These are phyloP conservation scores for Arabis hirsuta DNA, from an alignment of 345 rosid genomes.

Conservation along the genomic window DNA sequence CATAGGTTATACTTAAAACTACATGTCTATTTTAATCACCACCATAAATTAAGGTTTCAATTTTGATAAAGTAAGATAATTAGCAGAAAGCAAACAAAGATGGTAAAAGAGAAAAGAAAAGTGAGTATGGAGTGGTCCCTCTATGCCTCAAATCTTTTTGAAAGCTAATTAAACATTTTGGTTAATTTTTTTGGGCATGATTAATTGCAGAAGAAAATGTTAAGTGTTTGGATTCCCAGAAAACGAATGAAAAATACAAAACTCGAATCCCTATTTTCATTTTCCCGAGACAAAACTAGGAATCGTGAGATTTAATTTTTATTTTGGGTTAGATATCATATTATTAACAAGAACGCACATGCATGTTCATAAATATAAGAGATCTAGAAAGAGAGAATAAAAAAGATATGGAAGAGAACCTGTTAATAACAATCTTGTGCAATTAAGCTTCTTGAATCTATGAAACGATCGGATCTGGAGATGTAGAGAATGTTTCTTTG, in stretches of 20 bases:
- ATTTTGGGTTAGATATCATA: not conserved
- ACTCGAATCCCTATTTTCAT: conserved; percentile 14
- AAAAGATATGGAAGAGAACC: conserved; percentile 16
- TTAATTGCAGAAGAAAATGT: conserved; percentile 6
- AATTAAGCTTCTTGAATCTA: conserved; percentile 26
- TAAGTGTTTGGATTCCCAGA: conserved; percentile 18
- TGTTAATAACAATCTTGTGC: conserved; percentile 13
- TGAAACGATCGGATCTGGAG: conserved; percentile 37
- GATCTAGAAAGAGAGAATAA: not conserved
- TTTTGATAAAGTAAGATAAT: conserved; percentile 29
- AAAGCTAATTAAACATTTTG: conserved; percentile 9
- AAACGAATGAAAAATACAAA: conserved; percentile 18
- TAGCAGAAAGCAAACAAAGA: conserved; percentile 28
- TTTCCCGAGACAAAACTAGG: not conserved
- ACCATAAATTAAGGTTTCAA: conserved; percentile 30
- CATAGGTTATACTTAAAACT: conserved; percentile 11
- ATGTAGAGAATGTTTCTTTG: conserved; percentile 29
- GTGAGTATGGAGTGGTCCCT: conserved; percentile 28
- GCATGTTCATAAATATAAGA: conserved; percentile 28
- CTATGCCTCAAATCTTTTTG: conserved; percentile 19
- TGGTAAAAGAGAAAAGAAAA: not conserved
- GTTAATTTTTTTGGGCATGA: too few species aligned
- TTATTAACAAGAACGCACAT: not conserved
- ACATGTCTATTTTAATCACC: conserved; percentile 13
- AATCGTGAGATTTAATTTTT: not conserved